Evolutionary conservation across 352 stramenopile genomes (phyloP), one percentile per base, ranked within the genome.

Genomic region (Lagenidium sp.): DNA sequence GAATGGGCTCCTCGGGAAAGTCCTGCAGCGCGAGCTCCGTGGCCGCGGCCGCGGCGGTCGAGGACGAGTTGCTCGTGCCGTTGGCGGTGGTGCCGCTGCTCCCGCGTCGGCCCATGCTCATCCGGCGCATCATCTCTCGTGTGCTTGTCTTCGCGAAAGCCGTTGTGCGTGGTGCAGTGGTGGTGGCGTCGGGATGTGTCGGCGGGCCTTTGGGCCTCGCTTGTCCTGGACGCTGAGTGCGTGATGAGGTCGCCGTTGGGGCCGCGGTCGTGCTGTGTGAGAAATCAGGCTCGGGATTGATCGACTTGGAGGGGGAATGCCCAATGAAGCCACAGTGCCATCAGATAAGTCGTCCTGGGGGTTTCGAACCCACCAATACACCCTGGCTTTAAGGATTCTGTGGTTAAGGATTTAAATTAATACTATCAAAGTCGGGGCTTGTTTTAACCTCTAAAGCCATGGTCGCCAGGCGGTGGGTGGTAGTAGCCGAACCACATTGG

Each of bases 1-100:
- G 75, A 40, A 94, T 70, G 13, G 81, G 73, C 57, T 86, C 68
- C 37, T 84, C 76, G 1, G 76, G 74, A 55, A 90, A 91, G 45
- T 63, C 53, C 45, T 59, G 38, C 50, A 77, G 29, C 8, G 50
- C 52, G 22, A 39, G 4, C 11, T 55, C 41, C 23, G 38, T 51
- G 20, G 31, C 25, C 18, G 37, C 50, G 41, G 2, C 36, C 36
- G 16, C 42, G 44, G 12, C 13, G 26, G 42, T 29, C 23, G 19
- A 31, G 37, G 20, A 36, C 26, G 36, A 43, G 47, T 42, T 8
- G 15, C 28, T 32, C 8, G 8, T 32, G 28, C 15, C 15, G 28
- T 32, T 32, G 28, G 8, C 15, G 28, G 8, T 32, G 28, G 28
- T 32, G 28, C 28, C 15, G 28, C 28, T 32, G 28, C 8, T 32